Evolutionary conservation across 2,329 filamentous ascomycete genomes (phyloP).

Genomic region (Pseudopyrenochaeta lycopersici): DNA sequence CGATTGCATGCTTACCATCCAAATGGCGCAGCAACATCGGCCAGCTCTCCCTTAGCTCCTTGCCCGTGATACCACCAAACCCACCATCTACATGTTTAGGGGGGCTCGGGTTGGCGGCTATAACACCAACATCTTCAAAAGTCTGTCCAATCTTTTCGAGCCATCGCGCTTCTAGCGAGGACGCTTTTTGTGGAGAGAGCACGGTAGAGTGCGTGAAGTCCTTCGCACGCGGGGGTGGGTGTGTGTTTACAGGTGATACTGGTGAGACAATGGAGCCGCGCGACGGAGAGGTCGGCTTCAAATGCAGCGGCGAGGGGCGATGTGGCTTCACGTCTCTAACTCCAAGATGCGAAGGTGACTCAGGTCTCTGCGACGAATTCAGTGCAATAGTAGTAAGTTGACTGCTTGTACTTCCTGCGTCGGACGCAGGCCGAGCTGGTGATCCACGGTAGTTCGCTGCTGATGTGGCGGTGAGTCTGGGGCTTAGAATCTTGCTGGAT

Average conservation of each 20-base stretch:
- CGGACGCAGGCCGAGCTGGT: slow-evolving; percentile 38
- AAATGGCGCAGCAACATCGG: slow-evolving; percentile 82
- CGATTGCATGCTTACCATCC: slow-evolving; percentile 83
- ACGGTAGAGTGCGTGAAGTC: slow-evolving; percentile 58
- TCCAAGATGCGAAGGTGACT: slow-evolving; percentile 32
- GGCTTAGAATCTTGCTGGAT: slow-evolving; percentile 40
- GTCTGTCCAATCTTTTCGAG: slow-evolving; percentile 54
- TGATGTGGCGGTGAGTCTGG: slow-evolving; percentile 25
- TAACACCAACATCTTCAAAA: slow-evolving; percentile 51
- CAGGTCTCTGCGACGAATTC: slow-evolving; percentile 25
- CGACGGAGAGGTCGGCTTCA: slow-evolving; percentile 41
- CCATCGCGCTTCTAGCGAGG: slow-evolving; percentile 79
- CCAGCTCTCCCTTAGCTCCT: slow-evolving; percentile 70
- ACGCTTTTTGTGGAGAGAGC: slow-evolving; percentile 79
- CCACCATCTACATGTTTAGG: slow-evolving; percentile 27
- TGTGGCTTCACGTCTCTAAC: slow-evolving; percentile 35
- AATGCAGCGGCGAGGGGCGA: slow-evolving; percentile 43
- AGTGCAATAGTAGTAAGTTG: slow-evolving; percentile 46
- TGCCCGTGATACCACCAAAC: slow-evolving; percentile 27
- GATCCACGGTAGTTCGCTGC: slow-evolving; percentile 34
- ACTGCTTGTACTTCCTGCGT: slow-evolving; percentile 48
- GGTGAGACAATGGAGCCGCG: slow-evolving; percentile 23
- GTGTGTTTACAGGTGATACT: slow-evolving; percentile 25
- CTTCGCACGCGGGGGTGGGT: slow-evolving; percentile 25
- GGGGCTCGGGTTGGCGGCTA: slow-evolving; percentile 30